A percentile compares a stretch with the other conserved stretches of the same genome.
These are phyloP conservation scores for Stemphylium lycopersici DNA, from an alignment of 2,329 filamentous ascomycete species.

Conservation along the genomic window DNA sequence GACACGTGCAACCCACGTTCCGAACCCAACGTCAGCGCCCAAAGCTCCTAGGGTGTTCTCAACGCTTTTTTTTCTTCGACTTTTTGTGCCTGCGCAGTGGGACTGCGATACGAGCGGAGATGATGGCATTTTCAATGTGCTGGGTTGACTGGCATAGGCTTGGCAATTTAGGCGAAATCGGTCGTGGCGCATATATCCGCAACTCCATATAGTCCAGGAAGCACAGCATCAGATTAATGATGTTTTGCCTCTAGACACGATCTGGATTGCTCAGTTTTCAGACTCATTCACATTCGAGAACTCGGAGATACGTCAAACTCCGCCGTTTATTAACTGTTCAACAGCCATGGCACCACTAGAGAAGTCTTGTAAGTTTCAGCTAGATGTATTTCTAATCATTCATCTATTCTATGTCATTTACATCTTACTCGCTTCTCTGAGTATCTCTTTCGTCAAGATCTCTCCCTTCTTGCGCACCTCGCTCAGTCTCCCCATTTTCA, in stretches of 20 bases:
- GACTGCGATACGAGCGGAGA: not conserved
- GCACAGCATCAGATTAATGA: not conserved
- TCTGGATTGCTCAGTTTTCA: too few species aligned
- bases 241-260: too few species aligned
- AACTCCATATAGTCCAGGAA: not conserved
- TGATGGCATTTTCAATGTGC: not conserved
- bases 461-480: conserved; percentile 59
- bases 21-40: not conserved
- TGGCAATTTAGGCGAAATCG: not conserved
- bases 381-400: too few species aligned
- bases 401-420: conserved; percentile 3
- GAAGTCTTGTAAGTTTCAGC: too few species aligned
- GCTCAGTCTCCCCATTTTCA: conserved; percentile 62
- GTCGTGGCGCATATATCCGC: not conserved
- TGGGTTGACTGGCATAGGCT: not conserved
- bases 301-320: not conserved
- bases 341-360: too few species aligned
- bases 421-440: conserved; percentile 59
- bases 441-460: conserved; percentile 58
- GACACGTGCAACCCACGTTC: not conserved
- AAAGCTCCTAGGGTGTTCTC: not conserved
- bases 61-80: not conserved
- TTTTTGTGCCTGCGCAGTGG: not conserved
- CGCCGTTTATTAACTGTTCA: too few species aligned
- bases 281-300: not conserved